Evolutionary conservation across 2,329 filamentous ascomycete species (phyloP).

Genomic region (Diplodia sapinea): DNA sequence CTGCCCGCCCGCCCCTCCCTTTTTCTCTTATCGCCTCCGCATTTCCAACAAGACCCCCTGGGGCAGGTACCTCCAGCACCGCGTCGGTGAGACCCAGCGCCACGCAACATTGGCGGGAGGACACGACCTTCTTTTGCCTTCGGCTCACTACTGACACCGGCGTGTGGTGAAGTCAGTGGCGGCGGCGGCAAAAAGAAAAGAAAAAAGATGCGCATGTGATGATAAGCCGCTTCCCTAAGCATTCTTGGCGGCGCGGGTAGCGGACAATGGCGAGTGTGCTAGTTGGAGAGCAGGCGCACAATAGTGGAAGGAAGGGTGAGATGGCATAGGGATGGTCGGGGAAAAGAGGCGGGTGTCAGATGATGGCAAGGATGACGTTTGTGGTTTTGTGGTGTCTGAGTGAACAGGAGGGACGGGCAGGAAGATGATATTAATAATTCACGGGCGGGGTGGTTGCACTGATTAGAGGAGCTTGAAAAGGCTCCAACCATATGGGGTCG

Average conservation of each 20-base stretch:
- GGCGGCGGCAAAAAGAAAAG: too few species aligned
- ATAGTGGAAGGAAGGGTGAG: neutral
- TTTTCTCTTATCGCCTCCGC: neutral
- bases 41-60: neutral
- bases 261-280: neutral
- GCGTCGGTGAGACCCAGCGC: neutral
- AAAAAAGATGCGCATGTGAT: too few species aligned
- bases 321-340: neutral
- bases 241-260: neutral
- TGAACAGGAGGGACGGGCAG: neutral
- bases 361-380: neutral
- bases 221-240: neutral
- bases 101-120: neutral
- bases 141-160: too few species aligned
- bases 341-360: neutral
- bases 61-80: neutral
- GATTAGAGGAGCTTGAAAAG: neutral
- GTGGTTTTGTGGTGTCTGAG: neutral
- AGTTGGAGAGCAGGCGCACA: neutral
- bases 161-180: too few species aligned
- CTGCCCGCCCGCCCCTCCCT: neutral
- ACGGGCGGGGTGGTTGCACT: neutral
- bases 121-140: too few species aligned
- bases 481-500: neutral
- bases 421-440: neutral